A percentile compares a stretch with the other conserved stretches of the same genome.
phyloP scores from a whole-genome alignment of 2,329 filamentous ascomycete genomes.

The Ceratocystis destructans region DNA sequence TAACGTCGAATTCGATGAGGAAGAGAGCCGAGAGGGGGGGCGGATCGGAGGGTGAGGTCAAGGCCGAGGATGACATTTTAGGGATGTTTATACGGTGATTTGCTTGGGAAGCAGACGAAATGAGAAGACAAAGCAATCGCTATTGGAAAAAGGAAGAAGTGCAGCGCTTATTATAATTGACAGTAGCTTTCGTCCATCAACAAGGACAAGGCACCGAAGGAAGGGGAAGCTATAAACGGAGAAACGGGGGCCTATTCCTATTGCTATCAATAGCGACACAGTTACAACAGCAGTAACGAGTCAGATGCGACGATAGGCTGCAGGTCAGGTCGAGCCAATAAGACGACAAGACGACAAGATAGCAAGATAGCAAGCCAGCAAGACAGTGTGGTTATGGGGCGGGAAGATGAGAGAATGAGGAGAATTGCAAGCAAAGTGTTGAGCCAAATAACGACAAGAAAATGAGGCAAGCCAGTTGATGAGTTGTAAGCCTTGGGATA shows the following conservation, averaged over 20 bases:
- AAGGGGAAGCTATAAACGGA: background rate
- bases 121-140: background rate
- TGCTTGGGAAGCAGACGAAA: background rate
- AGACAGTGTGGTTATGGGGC: too few species aligned
- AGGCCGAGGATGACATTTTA: background rate
- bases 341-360: background rate
- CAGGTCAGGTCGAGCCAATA: background rate
- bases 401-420: too few species aligned
- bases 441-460: too few species aligned
- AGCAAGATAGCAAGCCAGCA: too few species aligned
- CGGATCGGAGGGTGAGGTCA: conserved; percentile 24
- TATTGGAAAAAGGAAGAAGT: too few species aligned
- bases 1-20: conserved; percentile 83
- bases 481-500: too few species aligned
- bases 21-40: conserved; percentile 65
- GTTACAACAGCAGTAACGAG: background rate
- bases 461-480: too few species aligned
- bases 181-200: background rate
- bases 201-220: background rate
- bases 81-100: background rate
- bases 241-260: background rate
- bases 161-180: too few species aligned
- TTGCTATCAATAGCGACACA: background rate
- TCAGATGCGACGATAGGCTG: background rate
- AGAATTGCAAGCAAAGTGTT: too few species aligned